Evolutionary conservation across 2,329 filamentous ascomycete species (phyloP), one percentile per base, ranked within the genome.

Genomic region (Colletotrichum tofieldiae): DNA sequence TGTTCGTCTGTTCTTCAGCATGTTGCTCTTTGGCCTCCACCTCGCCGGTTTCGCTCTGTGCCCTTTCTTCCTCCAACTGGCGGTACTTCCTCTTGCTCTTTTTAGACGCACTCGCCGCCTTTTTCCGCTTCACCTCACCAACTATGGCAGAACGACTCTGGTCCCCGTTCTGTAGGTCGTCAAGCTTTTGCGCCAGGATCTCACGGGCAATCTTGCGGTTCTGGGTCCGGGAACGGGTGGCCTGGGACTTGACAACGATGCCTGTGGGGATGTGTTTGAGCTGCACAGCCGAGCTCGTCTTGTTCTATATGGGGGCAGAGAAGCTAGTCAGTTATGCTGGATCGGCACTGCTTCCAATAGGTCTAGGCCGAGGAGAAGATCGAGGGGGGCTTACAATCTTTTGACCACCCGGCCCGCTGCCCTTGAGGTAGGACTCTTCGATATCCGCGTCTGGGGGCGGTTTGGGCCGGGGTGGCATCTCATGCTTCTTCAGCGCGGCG

Each of bases 221-320:
- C 82, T 97, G 93, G 69, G 89, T 89, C 23, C 94, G 91, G 1
- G 94, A 97, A 59, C 96, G 92, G 11, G 96, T 98, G 26, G 93
- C 94, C 83, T 99, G 96, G 67, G 91, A 96, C 84, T 99, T 99
- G 74, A 99, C 90, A 18, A 98, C 95, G 65, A 98, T 91, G 73
- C 96, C 96, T 0, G 95, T 97, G 7, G 96, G 94, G 20, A 93
- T 84, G 82, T 99, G 96, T 76, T 93, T 96, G 45, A 99, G 87
- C 81, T 99, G 96, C 2, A 98, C 96, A 47, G 96, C 96, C 0
- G 94, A 98, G 75, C 92, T 95, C 35, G 96, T 99, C 90, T 99
- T 99, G 84, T 99, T 99, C 93, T 92, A 73, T 60, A 8, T 52
- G 37, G 47, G 5, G 37, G 37, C 23, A 29, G 35, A n/a, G 16